Evolutionary conservation across 2,329 filamentous ascomycete genomes (phyloP).

Genomic region (Neonectria hederae): DNA sequence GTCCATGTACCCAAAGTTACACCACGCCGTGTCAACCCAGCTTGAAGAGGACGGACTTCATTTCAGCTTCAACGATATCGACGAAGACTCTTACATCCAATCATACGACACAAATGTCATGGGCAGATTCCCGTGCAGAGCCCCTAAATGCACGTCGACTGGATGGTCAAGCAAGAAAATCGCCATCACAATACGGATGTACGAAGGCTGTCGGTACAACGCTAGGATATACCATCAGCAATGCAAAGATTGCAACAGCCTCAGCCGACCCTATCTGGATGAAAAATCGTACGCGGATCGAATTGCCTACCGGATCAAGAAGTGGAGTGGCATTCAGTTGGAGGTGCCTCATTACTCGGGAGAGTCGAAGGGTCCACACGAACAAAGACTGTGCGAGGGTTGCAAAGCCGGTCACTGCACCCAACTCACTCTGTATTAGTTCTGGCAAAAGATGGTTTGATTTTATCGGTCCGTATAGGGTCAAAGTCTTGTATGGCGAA

Average conservation of each 20-base stretch:
- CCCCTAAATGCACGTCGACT: slow-evolving; percentile 29
- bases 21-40: slow-evolving; percentile 24
- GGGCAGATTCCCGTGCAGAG: slow-evolving; percentile 47
- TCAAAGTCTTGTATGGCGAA: background rate
- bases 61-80: slow-evolving; percentile 39
- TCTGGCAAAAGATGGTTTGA: too few relatives aligned
- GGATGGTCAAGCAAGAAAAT: slow-evolving; percentile 49
- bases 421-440: background rate
- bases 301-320: slow-evolving; percentile 49
- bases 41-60: slow-evolving; percentile 27
- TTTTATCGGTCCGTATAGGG: too few relatives aligned
- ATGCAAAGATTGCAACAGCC: slow-evolving; percentile 44
- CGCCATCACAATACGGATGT: slow-evolving; percentile 47
- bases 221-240: slow-evolving; percentile 50
- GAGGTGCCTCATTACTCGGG: slow-evolving; percentile 12
- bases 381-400: slow-evolving; percentile 46
- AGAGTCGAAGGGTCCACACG: slow-evolving; percentile 33
- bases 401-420: slow-evolving; percentile 47
- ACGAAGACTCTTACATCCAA: slow-evolving; percentile 23
- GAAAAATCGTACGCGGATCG: slow-evolving; percentile 47
- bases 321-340: slow-evolving; percentile 45
- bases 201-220: slow-evolving; percentile 45
- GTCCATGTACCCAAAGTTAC: slow-evolving; percentile 34
- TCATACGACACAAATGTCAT: slow-evolving; percentile 44
- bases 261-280: slow-evolving; percentile 43